phyloP scores from a whole-genome alignment of 2,329 filamentous ascomycete genomes.

The Penicillium brevicompactum region DNA sequence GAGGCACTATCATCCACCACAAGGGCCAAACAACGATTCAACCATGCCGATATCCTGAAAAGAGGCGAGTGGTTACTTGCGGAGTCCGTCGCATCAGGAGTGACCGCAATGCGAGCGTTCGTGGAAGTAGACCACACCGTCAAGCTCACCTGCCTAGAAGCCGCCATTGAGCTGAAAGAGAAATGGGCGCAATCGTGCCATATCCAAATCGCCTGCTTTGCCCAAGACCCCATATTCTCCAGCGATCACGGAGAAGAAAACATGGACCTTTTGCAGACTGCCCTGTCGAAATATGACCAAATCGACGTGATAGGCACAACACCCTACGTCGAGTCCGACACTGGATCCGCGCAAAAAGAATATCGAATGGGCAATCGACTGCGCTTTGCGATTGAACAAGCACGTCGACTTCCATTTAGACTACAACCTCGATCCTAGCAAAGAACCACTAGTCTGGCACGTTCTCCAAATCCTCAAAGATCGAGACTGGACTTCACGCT shows the following conservation, averaged over 20 bases:
- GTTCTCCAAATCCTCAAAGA: conserved; percentile 56
- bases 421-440: conserved; percentile 61
- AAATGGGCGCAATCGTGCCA: conserved; percentile 57
- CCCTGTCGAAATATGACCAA: conserved; percentile 38
- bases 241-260: conserved; percentile 56
- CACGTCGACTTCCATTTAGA: conserved; percentile 74
- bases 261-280: conserved; percentile 51
- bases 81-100: conserved; percentile 65
- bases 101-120: conserved; percentile 70
- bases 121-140: conserved; percentile 70
- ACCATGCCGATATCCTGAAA: conserved; percentile 61
- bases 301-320: conserved; percentile 68
- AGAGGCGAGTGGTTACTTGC: conserved; percentile 67
- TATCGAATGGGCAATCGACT: conserved; percentile 63
- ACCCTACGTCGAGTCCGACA: conserved; percentile 66
- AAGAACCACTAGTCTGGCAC: conserved; percentile 56
- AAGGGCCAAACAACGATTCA: conserved; percentile 66
- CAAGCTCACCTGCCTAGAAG: conserved; percentile 57
- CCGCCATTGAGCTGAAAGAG: conserved; percentile 59
- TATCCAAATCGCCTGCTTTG: conserved; percentile 71
- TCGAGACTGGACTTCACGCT: conserved; percentile 51
- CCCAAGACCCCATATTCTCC: conserved; percentile 69
- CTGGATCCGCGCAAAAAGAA: conserved; percentile 56
- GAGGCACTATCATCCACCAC: conserved; percentile 65
- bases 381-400: conserved; percentile 53